Percentiles rank a stretch among this genome's conserved stretches.
Conservation (phyloP, 2,329 filamentous ascomycete species). For the Botryotinia convoluta region DNA sequence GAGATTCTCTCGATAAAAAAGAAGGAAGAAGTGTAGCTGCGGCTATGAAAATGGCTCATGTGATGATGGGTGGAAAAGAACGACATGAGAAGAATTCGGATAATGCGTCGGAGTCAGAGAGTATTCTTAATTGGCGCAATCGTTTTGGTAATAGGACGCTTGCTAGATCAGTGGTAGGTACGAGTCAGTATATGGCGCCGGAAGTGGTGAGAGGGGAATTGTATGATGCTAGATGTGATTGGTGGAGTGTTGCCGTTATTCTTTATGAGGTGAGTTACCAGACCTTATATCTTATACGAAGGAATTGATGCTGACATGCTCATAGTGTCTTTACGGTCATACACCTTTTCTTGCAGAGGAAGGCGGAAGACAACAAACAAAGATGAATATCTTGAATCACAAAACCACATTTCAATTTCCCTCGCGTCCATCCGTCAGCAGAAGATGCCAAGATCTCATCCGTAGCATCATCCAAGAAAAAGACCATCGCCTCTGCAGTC, state of each 20-base stretch:
- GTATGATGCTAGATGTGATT: conserved; percentile 94
- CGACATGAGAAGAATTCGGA: conserved; percentile 41
- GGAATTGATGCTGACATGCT: background rate
- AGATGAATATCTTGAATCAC: conserved; percentile 79
- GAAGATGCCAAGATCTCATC: conserved; percentile 75
- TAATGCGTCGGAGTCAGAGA: conserved; percentile 40
- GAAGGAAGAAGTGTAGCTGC: conserved; percentile 47
- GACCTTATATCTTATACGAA: background rate
- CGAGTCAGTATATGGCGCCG: conserved; percentile 97
- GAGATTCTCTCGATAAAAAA: conserved; percentile 68
- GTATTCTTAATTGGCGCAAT: conserved; percentile 68
- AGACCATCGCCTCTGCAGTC: conserved; percentile 72
- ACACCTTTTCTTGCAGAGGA: conserved; percentile 86
- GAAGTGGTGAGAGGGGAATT: conserved; percentile 79
- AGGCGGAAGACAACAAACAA: conserved; percentile 71
- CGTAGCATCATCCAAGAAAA: conserved; percentile 69
- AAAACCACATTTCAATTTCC: conserved; percentile 70
- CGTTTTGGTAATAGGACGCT: conserved; percentile 65
- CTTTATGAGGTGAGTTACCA: conserved; percentile 65
- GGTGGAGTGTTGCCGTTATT: conserved; percentile 95
- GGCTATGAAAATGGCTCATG: conserved; percentile 41
- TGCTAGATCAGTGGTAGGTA: conserved; percentile 85
- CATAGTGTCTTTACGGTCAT: conserved; percentile 77
- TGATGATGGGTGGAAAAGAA: conserved; percentile 42
- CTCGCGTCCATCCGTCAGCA: conserved; percentile 59